Base-by-base conservation (phyloP, 2,329 filamentous ascomycete species). In the Hortaea werneckii region DNA sequence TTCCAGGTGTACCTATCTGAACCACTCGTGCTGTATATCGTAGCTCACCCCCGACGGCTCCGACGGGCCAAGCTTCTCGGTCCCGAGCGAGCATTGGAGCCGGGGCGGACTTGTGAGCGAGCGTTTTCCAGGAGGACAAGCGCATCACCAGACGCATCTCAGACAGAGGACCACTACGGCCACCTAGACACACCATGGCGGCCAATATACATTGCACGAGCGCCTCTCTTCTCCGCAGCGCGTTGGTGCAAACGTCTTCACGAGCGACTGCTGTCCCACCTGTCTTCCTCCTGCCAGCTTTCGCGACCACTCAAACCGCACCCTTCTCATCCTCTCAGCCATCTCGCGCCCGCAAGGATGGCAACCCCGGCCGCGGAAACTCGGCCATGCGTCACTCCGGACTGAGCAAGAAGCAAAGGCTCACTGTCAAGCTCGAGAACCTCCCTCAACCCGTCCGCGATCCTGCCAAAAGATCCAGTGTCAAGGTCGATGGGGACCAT, bases 381-480 rank as follows among this genome's bases (percentile, higher is more conserved):
- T 95, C 87, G 46, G 83, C 82, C 26, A 75, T 94, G 47, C 82
- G 85, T 54, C 76, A 83, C 42, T 87, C 85, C 1, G 89, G 89
- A 12, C 53, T 67, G 5, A 64, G 66, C 0, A 80, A 81, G 5
- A 78, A 81, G 43, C 80, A 84, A 32, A 29, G 27, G 62, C 47
- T 50, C 10, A 44, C 44, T 20, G 81, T 92, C 49, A 82, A 79
- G 37, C 78, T 83, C 58, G 76, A 82, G 39, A 73, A 80, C 42
- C 71, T 95, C 45, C 90, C 90, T 1, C 75, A 77, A 60, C 89
- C 92, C 5, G 78, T 80, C 5, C 65, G 71, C 20, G 73, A 82
- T 46, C 69, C 71, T 1, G 74, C 74, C 50, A 74, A 79, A 60
- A 77, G 78, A 44, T 64, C 72, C 40, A 63, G 68, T 48, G 64